Evolutionary conservation across 371 early-diverging fungal species (phyloP).

Genomic region (Mucor mucedo): DNA sequence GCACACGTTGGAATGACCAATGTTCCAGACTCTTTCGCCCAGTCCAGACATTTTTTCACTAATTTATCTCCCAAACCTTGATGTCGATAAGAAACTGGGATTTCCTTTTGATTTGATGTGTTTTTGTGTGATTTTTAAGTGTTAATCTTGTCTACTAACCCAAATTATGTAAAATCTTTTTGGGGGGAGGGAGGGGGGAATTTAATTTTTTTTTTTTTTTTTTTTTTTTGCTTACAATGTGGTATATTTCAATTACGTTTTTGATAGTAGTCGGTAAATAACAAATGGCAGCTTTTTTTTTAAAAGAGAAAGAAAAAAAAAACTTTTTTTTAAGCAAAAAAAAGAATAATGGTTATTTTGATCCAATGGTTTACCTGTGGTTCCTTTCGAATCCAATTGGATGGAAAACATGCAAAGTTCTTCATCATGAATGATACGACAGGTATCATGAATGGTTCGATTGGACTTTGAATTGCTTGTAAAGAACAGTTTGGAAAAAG

Average conservation of each 20-base stretch:
- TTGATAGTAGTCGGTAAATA: constrained; percentile 25
- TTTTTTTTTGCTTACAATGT: constrained; percentile 15
- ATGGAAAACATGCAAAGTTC: constrained; percentile 25
- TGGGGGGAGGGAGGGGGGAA: too few species aligned
- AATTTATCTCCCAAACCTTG: constrained; percentile 21
- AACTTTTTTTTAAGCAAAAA: background rate
- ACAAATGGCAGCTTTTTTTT: constrained; percentile 34
- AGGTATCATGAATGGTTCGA: background rate
- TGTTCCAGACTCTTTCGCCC: constrained; percentile 31
- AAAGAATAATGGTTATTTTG: background rate
- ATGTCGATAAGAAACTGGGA: constrained; percentile 23
- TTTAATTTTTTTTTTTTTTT: background rate
- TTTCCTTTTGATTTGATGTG: constrained; percentile 14
- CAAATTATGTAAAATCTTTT: too few species aligned
- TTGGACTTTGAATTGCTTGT: background rate
- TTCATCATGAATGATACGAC: constrained; percentile 15
- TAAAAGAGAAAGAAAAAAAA: too few species aligned
- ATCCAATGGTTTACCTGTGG: constrained; percentile 10
- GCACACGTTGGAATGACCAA: constrained; percentile 26
- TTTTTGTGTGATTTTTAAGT: background rate
- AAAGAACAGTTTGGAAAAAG: constrained; percentile 21
- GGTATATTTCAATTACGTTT: constrained; percentile 25
- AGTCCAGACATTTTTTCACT: constrained; percentile 12
- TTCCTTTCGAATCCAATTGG: constrained; percentile 14
- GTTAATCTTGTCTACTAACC: too few species aligned